These are phyloP conservation scores for Linum usitatissimum DNA, from an alignment of 345 rosid genomes.

Conservation along the genomic window DNA sequence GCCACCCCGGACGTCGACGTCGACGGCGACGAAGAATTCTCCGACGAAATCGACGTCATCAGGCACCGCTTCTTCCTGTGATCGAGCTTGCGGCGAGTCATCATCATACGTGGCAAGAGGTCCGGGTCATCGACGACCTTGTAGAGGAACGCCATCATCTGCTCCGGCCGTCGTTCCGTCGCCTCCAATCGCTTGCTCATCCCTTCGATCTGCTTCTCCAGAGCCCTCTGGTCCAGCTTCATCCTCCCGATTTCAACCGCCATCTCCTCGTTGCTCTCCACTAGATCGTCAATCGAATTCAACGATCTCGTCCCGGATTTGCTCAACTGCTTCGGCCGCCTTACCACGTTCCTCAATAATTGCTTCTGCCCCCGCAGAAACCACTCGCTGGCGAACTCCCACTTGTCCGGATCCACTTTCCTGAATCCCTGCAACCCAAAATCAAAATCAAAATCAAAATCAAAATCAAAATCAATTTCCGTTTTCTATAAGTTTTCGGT, in stretches of 20 bases:
- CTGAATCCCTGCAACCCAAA: conserved; percentile 14
- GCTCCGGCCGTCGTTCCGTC: conserved; percentile 78
- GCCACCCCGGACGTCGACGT: conserved; percentile 28
- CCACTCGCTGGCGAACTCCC: conserved; percentile 27
- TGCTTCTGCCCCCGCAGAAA: conserved; percentile 23
- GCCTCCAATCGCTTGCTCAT: conserved; percentile 66
- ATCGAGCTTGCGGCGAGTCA: conserved; percentile 14
- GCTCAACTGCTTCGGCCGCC: conserved; percentile 9
- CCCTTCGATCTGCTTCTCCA: conserved; percentile 51
- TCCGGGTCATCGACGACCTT: conserved; percentile 78
- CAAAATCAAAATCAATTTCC: background rate
- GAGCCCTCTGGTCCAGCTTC: conserved; percentile 54
- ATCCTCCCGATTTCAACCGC: conserved; percentile 57
- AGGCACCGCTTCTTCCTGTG: conserved; percentile 44
- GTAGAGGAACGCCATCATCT: conserved; percentile 81
- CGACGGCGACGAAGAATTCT: conserved; percentile 16
- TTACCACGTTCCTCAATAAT: conserved; percentile 14
- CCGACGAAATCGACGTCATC: conserved; percentile 11
- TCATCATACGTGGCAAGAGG: conserved; percentile 55
- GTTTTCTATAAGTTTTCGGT: background rate
- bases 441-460: too few species aligned
- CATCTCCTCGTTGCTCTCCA: conserved; percentile 53
- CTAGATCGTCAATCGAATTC: background rate
- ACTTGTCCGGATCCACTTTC: conserved; percentile 24
- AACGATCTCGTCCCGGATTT: background rate